Base-by-base conservation (phyloP, 192 early-diverging fungal species). In the Podila epicladia region DNA sequence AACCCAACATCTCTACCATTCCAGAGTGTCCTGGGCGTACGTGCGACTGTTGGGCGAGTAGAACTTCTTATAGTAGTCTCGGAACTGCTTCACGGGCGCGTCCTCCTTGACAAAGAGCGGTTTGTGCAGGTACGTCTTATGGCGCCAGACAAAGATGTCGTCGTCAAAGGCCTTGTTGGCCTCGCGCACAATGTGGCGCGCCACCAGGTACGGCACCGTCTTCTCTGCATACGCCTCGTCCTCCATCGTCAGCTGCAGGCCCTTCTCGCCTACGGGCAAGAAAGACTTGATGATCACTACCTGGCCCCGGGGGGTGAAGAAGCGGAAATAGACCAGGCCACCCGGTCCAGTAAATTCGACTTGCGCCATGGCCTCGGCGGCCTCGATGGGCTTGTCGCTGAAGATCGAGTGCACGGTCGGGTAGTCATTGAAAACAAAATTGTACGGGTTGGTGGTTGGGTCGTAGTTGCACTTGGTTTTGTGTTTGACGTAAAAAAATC, bases 111-210 rank as follows among this genome's bases (percentile, higher is more conserved):
- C 77, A 32, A 80, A 69, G 55, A 80, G 17, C 12, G 77, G 71
- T 28, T 69, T 58, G 48, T 72, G 70, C 49, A 68, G 15, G 35
- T 79, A 79, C 1, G 77, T 80, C 49, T 80, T 73, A 58, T 80
- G 77, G 32, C 77, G 65, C 77, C 77, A 80, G n/a, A 80, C 71
- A 80, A 80, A 80, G 49, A 80, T 80, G 49, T 73, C 77, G 22
- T 80, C 77, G 31, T 80, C 77, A 62, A 80, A 80, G 4, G 77
- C 71, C 63, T 80, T 80, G 71, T 73, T 80, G 26, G 77, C 77
- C 51, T 80, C 77, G 1, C 77, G 70, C 29, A 80, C 58, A 19
- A 80, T 51, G 64, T 80, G 71, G 2, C 57, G 62, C 2, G 77
- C 77, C 28, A 69, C 77, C 8, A 80, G 37, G 50, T 45, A 69